A percentile compares a stretch with the other conserved stretches of the same genome.
phyloP scores from a whole-genome alignment of 345 rosid species.

The Zanthoxylum bungeanum region DNA sequence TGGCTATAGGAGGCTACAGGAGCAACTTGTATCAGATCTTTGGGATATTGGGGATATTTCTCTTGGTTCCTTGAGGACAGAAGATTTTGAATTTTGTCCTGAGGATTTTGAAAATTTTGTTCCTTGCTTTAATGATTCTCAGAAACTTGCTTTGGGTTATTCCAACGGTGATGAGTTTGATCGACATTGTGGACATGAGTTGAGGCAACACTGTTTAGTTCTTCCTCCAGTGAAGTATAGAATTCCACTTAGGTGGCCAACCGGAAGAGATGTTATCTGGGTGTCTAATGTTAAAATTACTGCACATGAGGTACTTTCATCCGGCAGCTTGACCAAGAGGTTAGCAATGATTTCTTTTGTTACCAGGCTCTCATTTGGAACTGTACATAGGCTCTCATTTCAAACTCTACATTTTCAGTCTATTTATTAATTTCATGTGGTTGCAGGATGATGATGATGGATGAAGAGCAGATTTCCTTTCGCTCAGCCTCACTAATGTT shows the following conservation, averaged over 20 bases:
- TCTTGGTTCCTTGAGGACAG: conserved; percentile 62
- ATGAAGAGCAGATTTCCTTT: conserved; percentile 92
- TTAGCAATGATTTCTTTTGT: conserved; percentile 17
- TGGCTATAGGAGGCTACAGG: conserved; percentile 81
- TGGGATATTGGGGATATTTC: conserved; percentile 92
- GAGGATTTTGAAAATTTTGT: conserved; percentile 65
- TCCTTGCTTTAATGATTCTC: conserved; percentile 83
- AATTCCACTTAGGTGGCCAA: conserved; percentile 96
- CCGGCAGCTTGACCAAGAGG: conserved; percentile 97
- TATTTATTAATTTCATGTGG: conserved; percentile 16
- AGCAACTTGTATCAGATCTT: conserved; percentile 82
- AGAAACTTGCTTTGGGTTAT: conserved; percentile 52
- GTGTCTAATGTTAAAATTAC: conserved; percentile 79
- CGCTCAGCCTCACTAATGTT: conserved; percentile 82
- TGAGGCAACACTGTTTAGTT: conserved; percentile 58
- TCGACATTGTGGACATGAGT: conserved; percentile 58
- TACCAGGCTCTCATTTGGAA: background rate
- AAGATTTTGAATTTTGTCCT: conserved; percentile 76
- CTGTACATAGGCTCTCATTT: too few relatives aligned
- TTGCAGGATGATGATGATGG: conserved; percentile 96
- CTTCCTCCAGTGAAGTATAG: conserved; percentile 73
- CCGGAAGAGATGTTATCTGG: conserved; percentile 95
- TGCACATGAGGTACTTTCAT: conserved; percentile 89
- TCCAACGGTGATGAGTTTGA: conserved; percentile 53
- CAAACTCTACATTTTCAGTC: too few relatives aligned